Evolutionary conservation across 1,284 basidiomycete species (phyloP), one percentile per base, ranked within the genome.

Genomic region (Coniophora puteana): DNA sequence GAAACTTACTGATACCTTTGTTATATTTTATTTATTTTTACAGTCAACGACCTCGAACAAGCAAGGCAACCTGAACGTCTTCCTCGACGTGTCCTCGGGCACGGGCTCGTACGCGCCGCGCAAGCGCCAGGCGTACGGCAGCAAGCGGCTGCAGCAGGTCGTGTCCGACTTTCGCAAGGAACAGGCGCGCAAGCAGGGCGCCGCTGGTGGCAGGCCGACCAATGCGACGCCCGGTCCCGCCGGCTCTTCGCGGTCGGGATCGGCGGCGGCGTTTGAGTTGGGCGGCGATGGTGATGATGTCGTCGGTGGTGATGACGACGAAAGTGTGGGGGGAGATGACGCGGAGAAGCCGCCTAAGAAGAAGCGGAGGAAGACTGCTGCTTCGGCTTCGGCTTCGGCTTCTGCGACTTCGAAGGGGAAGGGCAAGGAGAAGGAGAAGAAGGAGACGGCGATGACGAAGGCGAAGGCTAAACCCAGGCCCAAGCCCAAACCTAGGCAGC

Each of bases 121-220:
- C 30, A 81, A 85, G 52, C 76, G 84, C 33, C 82, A 89, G 46
- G 88, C 76, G 24, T 96, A 88, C 62, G 73, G 80, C 23, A 93
- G 83, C 60, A 93, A 92, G 61, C 77, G 95, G 5, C 68, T 99
- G 47, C 91, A 97, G 59, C 75, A 90, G 48, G 92, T 97, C 4
- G 89, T 98, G 38, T 78, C 85, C 36, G 84, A 87, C 44, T 94
- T 89, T 61, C 72, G 89, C 40, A 79, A 80, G 53, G 71, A 62
- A 23, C 72, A 63, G 41, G 58, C 47, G 10, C 53, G 50, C 37
- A 36, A 38, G 30, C 54, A 44, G 38, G 49, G 45, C 8, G 43
- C n/a, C n/a, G n/a, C n/a, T n/a, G n/a, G n/a, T n/a, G n/a, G n/a
- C n/a, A n/a, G n/a, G n/a, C n/a, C 6, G 14, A 16, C 29, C 29